phyloP scores from a whole-genome alignment of 2,329 filamentous ascomycete genomes.

The Colletotrichum incanum region DNA sequence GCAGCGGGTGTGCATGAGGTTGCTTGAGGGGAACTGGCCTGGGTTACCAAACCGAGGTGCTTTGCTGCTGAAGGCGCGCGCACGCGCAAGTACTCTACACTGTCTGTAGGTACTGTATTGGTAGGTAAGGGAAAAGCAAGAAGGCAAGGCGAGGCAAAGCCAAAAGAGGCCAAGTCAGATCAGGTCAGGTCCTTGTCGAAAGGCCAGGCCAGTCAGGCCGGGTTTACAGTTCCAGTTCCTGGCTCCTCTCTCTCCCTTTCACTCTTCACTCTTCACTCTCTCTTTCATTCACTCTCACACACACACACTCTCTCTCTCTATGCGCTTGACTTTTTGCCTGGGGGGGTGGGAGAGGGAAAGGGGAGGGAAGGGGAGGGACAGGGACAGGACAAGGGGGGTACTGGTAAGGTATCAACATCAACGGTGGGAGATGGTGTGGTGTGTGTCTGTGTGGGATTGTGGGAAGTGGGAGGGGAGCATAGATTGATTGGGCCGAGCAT shows the following conservation, averaged over 20 bases:
- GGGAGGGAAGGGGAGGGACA: constrained; percentile 1
- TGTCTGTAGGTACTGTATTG: background rate
- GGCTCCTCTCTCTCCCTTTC: background rate
- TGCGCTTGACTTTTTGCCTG: background rate
- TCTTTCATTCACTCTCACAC: too few relatives aligned
- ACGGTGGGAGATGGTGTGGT: background rate
- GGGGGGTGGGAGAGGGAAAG: background rate
- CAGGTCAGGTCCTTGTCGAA: constrained; percentile 5
- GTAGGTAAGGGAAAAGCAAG: background rate
- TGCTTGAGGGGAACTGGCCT: constrained; percentile 23
- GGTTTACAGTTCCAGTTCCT: constrained; percentile 22
- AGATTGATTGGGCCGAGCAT: constrained; percentile 1
- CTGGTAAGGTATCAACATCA: background rate
- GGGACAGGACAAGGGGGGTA: constrained; percentile 12
- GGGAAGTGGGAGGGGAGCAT: background rate
- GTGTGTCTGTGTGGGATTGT: constrained; percentile 9
- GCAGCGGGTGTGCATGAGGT: constrained; percentile 33
- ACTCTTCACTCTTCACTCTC: background rate
- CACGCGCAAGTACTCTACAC: too few relatives aligned
- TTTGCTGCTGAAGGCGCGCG: background rate
- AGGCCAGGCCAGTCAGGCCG: constrained; percentile 26
- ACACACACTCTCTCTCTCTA: background rate
- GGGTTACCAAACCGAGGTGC: constrained; percentile 2
- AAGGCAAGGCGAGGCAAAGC: constrained; percentile 9
- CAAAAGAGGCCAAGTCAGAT: background rate